phyloP scores from a whole-genome alignment of 768 basidiomycete species.

The Lentinula raphanica region DNA sequence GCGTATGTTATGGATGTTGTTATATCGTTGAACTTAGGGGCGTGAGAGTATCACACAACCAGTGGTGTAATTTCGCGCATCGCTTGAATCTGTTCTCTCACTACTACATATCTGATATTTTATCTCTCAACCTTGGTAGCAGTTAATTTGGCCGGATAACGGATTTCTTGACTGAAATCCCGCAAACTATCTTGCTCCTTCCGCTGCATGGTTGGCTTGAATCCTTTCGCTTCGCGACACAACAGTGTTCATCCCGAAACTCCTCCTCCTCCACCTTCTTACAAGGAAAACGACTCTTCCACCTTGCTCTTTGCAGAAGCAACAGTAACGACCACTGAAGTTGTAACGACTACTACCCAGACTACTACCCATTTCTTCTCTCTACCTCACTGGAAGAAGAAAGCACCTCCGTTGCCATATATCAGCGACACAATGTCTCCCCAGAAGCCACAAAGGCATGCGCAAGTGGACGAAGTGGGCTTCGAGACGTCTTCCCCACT shows the following conservation, averaged over 20 bases:
- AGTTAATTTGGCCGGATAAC: neutral
- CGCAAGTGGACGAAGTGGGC: constrained; percentile 20
- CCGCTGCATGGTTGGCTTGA: constrained; percentile 23
- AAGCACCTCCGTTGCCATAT: constrained; percentile 27
- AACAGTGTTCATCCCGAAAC: constrained; percentile 10
- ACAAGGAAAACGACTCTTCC: constrained; percentile 23
- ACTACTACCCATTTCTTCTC: constrained; percentile 63
- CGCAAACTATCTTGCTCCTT: neutral
- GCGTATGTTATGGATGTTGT: neutral
- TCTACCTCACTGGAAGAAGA: constrained; percentile 60
- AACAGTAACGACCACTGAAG: constrained; percentile 43
- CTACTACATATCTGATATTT: neutral
- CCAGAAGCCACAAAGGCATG: constrained; percentile 21
- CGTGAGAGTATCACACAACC: neutral
- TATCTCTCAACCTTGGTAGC: neutral
- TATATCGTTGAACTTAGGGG: neutral
- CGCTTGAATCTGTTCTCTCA: neutral
- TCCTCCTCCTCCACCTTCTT: constrained; percentile 32
- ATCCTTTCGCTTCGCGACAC: constrained; percentile 9
- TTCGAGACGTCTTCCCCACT: constrained; percentile 14
- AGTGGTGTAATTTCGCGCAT: neutral
- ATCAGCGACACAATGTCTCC: constrained; percentile 23
- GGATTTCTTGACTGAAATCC: constrained; percentile 7
- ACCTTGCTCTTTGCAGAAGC: constrained; percentile 38
- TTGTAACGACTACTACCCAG: constrained; percentile 41